phyloP scores from a whole-genome alignment of 192 early-diverging fungal species.

The Kickxella alabastrina region DNA sequence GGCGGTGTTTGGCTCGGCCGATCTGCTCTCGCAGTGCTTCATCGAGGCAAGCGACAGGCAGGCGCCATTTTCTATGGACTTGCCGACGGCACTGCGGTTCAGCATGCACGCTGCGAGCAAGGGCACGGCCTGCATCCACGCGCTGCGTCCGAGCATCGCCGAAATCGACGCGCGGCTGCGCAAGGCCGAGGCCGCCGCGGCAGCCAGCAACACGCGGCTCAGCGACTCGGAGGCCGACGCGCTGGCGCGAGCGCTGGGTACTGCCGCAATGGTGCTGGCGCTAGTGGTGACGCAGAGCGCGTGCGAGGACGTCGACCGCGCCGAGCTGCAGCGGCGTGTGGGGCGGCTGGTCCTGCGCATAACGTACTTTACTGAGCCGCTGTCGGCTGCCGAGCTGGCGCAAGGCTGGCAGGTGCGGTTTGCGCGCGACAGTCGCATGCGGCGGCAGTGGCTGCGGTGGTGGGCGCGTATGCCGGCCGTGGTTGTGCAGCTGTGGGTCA shows the following conservation, averaged over 20 bases:
- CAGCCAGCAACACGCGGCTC: neutral
- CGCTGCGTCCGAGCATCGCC: conserved; percentile 9
- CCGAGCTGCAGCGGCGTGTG: conserved; percentile 7
- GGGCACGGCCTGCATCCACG: neutral
- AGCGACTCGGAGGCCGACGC: neutral
- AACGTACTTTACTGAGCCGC: neutral
- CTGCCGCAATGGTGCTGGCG: conserved; percentile 11
- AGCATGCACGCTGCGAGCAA: neutral
- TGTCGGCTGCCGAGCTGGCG: neutral
- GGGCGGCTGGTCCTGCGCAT: conserved; percentile 9
- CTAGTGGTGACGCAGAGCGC: neutral
- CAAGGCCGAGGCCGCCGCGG: neutral
- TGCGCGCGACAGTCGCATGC: conserved; percentile 14
- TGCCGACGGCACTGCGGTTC: conserved; percentile 17
- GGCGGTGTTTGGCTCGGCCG: conserved; percentile 14
- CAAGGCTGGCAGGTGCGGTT: conserved; percentile 27
- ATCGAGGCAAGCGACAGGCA: neutral
- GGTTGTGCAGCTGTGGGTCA: conserved; percentile 23
- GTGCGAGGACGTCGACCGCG: neutral
- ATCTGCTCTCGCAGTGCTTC: conserved; percentile 25
- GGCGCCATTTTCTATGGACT: conserved; percentile 17
- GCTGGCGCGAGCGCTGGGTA: conserved; percentile 14
- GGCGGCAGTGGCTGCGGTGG: conserved; percentile 37
- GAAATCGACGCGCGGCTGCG: neutral
- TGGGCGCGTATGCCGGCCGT: conserved; percentile 28